Evolutionary conservation across 148 eudicot genomes (phyloP).

Genomic region (Chenopodium berlandieri): DNA sequence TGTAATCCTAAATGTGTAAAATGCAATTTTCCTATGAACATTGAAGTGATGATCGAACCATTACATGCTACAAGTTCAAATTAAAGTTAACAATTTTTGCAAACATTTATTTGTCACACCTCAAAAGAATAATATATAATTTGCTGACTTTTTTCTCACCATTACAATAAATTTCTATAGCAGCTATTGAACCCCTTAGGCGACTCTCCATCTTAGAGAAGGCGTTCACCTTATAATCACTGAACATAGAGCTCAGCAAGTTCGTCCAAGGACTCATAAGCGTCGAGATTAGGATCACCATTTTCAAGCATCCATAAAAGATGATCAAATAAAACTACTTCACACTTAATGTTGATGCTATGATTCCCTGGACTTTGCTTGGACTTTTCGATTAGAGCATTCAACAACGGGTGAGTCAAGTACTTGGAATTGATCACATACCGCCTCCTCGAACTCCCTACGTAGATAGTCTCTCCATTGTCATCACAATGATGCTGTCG

Average conservation of each 20-base stretch:
- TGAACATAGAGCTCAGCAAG: conserved; percentile 60
- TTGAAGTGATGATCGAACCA: neutral
- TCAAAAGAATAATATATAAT: neutral
- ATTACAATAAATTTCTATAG: too few species aligned
- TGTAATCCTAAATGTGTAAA: neutral
- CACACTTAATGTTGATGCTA: conserved; percentile 50
- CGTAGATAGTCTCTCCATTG: conserved; percentile 47
- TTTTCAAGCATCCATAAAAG: conserved; percentile 86
- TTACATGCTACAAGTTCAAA: neutral
- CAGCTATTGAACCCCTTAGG: too few species aligned
- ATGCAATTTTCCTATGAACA: neutral
- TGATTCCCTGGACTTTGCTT: conserved; percentile 23
- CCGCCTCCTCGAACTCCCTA: conserved; percentile 63
- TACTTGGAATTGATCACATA: conserved; percentile 54
- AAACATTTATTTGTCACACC: neutral
- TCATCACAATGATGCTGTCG: conserved; percentile 16
- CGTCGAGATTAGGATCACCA: conserved; percentile 51
- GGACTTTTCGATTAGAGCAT: conserved; percentile 59
- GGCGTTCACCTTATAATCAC: conserved; percentile 9
- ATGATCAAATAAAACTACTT: conserved; percentile 81
- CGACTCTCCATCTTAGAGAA: neutral
- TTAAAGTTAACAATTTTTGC: neutral
- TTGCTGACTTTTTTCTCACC: neutral
- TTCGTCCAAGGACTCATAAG: conserved; percentile 59
- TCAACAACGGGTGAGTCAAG: conserved; percentile 62